Evolutionary conservation across 441 rosid species (phyloP).

Genomic region (Eruca vesicaria): DNA sequence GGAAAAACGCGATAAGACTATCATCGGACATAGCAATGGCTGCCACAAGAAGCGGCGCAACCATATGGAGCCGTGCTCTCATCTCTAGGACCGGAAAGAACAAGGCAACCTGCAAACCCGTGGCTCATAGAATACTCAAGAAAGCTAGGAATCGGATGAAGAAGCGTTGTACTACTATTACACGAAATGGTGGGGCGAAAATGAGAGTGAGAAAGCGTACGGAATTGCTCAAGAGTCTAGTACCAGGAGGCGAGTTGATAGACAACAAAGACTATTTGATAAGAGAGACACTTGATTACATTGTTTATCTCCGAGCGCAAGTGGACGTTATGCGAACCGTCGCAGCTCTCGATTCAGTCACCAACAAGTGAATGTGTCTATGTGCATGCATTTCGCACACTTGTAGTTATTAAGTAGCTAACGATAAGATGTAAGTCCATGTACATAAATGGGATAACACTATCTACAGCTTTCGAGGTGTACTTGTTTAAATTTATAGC

Average conservation of each 20-base stretch:
- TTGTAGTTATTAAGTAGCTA: conserved; percentile 27
- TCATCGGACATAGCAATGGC: conserved; percentile 90
- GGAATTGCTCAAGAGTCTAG: conserved; percentile 55
- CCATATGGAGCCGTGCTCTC: conserved; percentile 79
- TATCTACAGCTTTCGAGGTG: neutral
- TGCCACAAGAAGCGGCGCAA: conserved; percentile 52
- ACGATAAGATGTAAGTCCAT: neutral
- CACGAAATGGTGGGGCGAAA: conserved; percentile 32
- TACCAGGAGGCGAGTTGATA: conserved; percentile 74
- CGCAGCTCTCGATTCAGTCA: conserved; percentile 36
- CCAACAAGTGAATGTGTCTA: conserved; percentile 6
- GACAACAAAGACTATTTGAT: conserved; percentile 59
- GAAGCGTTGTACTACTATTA: conserved; percentile 13
- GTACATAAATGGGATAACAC: conserved; percentile 22
- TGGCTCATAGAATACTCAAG: conserved; percentile 26
- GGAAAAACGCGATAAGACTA: conserved; percentile 68
- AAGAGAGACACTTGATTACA: conserved; percentile 85
- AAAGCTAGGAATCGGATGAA: conserved; percentile 27
- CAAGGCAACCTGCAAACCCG: conserved; percentile 11
- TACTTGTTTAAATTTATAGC: neutral
- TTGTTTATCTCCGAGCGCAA: conserved; percentile 69
- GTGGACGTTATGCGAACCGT: conserved; percentile 76
- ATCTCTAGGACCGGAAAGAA: conserved; percentile 28
- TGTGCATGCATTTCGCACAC: conserved; percentile 15
- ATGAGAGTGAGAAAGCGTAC: conserved; percentile 57